Evolutionary conservation across 768 basidiomycete genomes (phyloP).

Genomic region (Lentinula detonsa): DNA sequence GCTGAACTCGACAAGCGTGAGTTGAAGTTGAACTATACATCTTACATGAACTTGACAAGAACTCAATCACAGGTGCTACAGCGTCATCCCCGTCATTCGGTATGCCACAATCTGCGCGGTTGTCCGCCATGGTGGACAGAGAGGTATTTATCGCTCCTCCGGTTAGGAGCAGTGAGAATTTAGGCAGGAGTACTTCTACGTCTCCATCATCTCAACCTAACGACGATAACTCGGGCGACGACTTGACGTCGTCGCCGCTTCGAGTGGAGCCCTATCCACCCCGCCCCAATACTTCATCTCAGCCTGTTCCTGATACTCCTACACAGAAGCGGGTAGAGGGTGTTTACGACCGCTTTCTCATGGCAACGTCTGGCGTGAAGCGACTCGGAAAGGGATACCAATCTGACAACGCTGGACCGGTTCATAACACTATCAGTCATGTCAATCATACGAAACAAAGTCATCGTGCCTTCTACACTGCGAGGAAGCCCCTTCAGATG

Average conservation of each 20-base stretch:
- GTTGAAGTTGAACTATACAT: slow-evolving; percentile 15
- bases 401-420: slow-evolving; percentile 51
- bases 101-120: slow-evolving; percentile 31
- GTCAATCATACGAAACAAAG: slow-evolving; percentile 25
- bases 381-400: slow-evolving; percentile 79
- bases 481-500: slow-evolving; percentile 44
- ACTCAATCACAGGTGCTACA: slow-evolving; percentile 11
- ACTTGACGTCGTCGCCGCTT: slow-evolving; percentile 53
- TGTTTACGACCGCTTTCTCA: slow-evolving; percentile 77
- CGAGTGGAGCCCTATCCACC: slow-evolving; percentile 63
- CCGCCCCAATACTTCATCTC: slow-evolving; percentile 29
- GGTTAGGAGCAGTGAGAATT: slow-evolving; percentile 28
- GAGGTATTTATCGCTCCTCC: slow-evolving; percentile 61
- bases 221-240: slow-evolving; percentile 34
- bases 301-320: slow-evolving; percentile 44
- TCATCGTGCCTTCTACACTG: slow-evolving; percentile 39
- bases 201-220: neutral
- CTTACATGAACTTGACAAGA: neutral
- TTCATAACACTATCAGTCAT: slow-evolving; percentile 25
- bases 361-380: slow-evolving; percentile 77
- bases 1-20: slow-evolving; percentile 59
- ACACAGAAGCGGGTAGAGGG: slow-evolving; percentile 59
- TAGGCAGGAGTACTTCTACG: neutral
- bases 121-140: slow-evolving; percentile 65
- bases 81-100: slow-evolving; percentile 31